phyloP scores from a whole-genome alignment of 225 moss, liverwort and hornwort species.

The Pseudoscleropodium purum region DNA sequence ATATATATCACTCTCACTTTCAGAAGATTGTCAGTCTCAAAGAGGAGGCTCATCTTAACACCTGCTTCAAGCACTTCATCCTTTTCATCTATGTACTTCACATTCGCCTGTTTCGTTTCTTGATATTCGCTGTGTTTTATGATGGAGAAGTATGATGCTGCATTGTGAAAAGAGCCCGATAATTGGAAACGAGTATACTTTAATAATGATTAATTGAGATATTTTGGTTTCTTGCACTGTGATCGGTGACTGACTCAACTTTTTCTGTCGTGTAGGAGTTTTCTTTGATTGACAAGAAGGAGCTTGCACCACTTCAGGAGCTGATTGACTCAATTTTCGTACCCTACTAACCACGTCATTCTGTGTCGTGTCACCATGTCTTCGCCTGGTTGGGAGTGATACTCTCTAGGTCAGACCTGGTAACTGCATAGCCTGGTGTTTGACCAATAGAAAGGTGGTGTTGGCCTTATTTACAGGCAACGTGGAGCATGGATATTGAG shows the following conservation, averaged over 20 bases:
- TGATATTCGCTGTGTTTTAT: not conserved
- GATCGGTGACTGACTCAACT: not conserved
- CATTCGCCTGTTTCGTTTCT: not conserved
- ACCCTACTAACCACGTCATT: slow-evolving; percentile 66
- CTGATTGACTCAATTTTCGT: slow-evolving; percentile 94
- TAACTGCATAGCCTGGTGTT: slow-evolving; percentile 24
- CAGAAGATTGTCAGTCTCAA: slow-evolving; percentile 98
- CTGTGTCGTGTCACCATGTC: slow-evolving; percentile 24
- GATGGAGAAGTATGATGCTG: not conserved
- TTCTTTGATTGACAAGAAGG: slow-evolving; percentile 94
- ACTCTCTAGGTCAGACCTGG: slow-evolving; percentile 9
- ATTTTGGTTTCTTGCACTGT: not conserved
- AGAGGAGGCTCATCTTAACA: slow-evolving; percentile 97
- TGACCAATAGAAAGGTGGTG: slow-evolving; percentile 9
- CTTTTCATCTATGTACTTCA: slow-evolving; percentile 81
- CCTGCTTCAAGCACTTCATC: slow-evolving; percentile 99
- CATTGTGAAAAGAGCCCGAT: not conserved
- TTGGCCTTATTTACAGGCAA: slow-evolving; percentile 7
- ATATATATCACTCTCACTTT: slow-evolving; percentile 98
- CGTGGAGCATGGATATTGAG: slow-evolving; percentile 1
- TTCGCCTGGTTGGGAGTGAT: slow-evolving; percentile 5
- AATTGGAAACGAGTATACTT: not conserved
- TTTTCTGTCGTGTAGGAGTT: slow-evolving; percentile 56
- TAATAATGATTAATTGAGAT: not conserved
- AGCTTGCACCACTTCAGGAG: slow-evolving; percentile 97